These are phyloP conservation scores for Vairimorpha ceranae DNA, from an alignment of 371 early-diverging fungal species.

Conservation along the genomic window DNA sequence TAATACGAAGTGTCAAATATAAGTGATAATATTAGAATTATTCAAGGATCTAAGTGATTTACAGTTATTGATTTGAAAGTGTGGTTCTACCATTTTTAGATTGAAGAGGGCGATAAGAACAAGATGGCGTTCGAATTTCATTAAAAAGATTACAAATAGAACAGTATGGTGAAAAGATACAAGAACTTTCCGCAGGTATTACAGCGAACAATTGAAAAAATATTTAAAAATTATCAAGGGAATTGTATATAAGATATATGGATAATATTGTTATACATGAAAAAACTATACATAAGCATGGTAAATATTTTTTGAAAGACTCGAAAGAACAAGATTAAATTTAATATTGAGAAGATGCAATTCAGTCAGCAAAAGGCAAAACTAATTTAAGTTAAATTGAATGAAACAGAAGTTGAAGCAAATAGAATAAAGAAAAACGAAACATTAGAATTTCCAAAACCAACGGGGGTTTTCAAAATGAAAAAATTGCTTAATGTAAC, in stretches of 20 bases:
- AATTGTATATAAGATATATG: not conserved
- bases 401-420: not conserved
- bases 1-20: slow-evolving; percentile 26
- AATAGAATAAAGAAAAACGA: slow-evolving; percentile 18
- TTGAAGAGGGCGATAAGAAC: not conserved
- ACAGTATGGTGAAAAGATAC: slow-evolving; percentile 34
- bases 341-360: slow-evolving; percentile 28
- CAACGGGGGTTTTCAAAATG: slow-evolving; percentile 5
- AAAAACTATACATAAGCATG: slow-evolving; percentile 21
- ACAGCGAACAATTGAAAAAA: slow-evolving; percentile 42
- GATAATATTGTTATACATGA: slow-evolving; percentile 45
- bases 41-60: slow-evolving; percentile 23
- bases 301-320: slow-evolving; percentile 13
- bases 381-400: slow-evolving; percentile 33
- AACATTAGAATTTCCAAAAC: slow-evolving; percentile 5
- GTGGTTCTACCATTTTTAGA: slow-evolving; percentile 9
- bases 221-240: slow-evolving; percentile 27
- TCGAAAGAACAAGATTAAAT: slow-evolving; percentile 8
- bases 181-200: slow-evolving; percentile 46
- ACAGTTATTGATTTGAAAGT: slow-evolving; percentile 11
- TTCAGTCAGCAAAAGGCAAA: slow-evolving; percentile 15
- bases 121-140: slow-evolving; percentile 15
- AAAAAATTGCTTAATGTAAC: slow-evolving; percentile 9
- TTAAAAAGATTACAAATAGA: slow-evolving; percentile 38
- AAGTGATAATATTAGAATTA: slow-evolving; percentile 12